Percentiles rank a stretch among this genome's conserved stretches.
These are phyloP conservation scores for Tetraselmis striata DNA, from an alignment of 139 green algal species.

Conservation along the genomic window DNA sequence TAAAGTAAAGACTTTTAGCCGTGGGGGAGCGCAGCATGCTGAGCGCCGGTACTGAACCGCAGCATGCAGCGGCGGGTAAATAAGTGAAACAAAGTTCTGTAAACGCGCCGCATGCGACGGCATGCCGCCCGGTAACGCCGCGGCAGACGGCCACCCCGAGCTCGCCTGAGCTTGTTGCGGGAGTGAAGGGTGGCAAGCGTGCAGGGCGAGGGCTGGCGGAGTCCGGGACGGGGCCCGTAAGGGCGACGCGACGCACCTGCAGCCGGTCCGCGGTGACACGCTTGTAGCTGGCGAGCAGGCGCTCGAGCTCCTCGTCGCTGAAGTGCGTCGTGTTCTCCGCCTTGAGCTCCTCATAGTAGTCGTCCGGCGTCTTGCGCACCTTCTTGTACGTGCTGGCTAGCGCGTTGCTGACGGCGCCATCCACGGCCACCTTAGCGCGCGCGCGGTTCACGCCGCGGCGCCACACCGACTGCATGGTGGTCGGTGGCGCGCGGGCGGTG, in stretches of 20 bases:
- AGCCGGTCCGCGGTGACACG: conserved; percentile 18
- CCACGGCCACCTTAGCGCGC: conserved; percentile 1
- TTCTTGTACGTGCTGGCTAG: conserved; percentile 7
- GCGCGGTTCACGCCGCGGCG: conserved; percentile 4
- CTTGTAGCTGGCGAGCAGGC: conserved; percentile 16
- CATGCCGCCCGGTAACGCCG: too few species aligned
- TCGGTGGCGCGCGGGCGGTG: too few species aligned
- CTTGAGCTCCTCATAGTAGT: conserved; percentile 21
- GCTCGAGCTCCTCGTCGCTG: conserved; percentile 14
- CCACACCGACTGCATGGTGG: not conserved
- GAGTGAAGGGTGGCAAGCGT: not conserved
- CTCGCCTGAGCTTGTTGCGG: too few species aligned
- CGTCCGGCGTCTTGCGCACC: conserved; percentile 8
- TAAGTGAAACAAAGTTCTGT: too few species aligned
- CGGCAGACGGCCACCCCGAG: too few species aligned
- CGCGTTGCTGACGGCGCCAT: not conserved
- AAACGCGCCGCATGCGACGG: too few species aligned
- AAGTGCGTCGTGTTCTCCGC: conserved; percentile 25
- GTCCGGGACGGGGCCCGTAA: not conserved
- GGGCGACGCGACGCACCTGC: not conserved
- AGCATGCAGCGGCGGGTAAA: too few species aligned
- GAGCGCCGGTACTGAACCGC: too few species aligned
- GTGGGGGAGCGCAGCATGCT: too few species aligned
- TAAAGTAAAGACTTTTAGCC: too few species aligned
- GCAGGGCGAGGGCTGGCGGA: conserved; percentile 2